A percentile compares a stretch with the other conserved stretches of the same genome.
phyloP scores from a whole-genome alignment of 176 grass and related monocot species.

The Hordeum marinum region DNA sequence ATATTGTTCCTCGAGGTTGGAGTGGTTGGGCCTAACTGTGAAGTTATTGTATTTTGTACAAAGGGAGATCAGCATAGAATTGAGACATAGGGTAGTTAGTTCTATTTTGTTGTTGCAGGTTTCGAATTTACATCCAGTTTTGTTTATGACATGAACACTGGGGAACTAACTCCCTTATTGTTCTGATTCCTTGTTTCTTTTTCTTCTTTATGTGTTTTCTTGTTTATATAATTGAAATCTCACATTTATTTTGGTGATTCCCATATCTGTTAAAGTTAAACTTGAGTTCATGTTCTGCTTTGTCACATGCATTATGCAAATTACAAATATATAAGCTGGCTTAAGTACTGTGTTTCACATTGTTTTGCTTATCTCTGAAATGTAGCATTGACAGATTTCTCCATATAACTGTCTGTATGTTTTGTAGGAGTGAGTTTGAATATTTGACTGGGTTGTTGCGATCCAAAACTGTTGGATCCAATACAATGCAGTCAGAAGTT shows the following conservation, averaged over 20 bases:
- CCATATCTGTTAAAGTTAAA: background rate
- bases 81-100: background rate
- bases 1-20: background rate
- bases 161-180: background rate
- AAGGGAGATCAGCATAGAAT: background rate
- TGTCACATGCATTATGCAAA: background rate
- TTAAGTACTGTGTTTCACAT: background rate
- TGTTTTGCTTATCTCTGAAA: background rate
- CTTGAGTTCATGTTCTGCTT: background rate
- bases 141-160: background rate
- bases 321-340: background rate
- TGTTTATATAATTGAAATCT: background rate
- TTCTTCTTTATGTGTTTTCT: background rate
- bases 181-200: constrained; percentile 10
- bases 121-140: background rate
- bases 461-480: constrained; percentile 50
- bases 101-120: background rate
- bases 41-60: background rate
- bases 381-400: background rate
- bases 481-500: constrained; percentile 12
- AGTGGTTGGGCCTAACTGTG: background rate
- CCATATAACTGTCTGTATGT: background rate
- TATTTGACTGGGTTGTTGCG: constrained; percentile 41
- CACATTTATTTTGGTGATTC: background rate
- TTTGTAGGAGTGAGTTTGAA: constrained; percentile 56